Conservation (phyloP, 306 rosid species). For the Biancaea sappan region DNA sequence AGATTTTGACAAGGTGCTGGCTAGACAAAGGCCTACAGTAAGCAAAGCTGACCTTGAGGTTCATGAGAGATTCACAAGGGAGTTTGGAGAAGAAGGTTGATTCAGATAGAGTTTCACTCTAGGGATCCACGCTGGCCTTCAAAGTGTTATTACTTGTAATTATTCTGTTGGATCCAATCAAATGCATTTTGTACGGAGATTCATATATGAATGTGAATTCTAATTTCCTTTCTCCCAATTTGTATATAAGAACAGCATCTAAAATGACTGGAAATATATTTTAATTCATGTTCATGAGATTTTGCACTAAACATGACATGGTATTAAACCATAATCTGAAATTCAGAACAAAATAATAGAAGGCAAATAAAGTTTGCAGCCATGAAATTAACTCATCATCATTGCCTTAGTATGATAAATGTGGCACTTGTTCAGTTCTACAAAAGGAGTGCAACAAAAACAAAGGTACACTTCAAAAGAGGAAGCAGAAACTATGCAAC, state of each 20-base stretch:
- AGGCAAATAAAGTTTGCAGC: neutral
- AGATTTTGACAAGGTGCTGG: slow-evolving; percentile 98
- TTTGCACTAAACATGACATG: slow-evolving; percentile 28
- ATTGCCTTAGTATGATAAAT: neutral
- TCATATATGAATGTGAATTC: slow-evolving; percentile 44
- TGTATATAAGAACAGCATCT: slow-evolving; percentile 53
- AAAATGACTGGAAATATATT: slow-evolving; percentile 31
- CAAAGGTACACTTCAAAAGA: neutral
- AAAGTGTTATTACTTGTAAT: slow-evolving; percentile 45
- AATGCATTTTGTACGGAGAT: slow-evolving; percentile 33
- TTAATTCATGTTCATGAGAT: neutral
- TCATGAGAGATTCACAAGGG: slow-evolving; percentile 95
- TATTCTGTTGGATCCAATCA: slow-evolving; percentile 48
- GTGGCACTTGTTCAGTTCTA: neutral
- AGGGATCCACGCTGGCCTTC: slow-evolving; percentile 40
- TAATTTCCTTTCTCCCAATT: slow-evolving; percentile 45
- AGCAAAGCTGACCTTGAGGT: slow-evolving; percentile 86
- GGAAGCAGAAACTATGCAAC: slow-evolving; percentile 56
- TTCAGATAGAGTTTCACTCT: slow-evolving; percentile 41
- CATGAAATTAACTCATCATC: neutral
- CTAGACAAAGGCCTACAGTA: slow-evolving; percentile 96
- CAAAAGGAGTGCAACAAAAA: slow-evolving; percentile 13
- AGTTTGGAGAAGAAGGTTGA: slow-evolving; percentile 99
- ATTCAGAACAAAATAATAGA: neutral
- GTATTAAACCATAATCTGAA: slow-evolving; percentile 12